phyloP scores from a whole-genome alignment of 108 stramenopile genomes.

The Seminavis robusta region DNA sequence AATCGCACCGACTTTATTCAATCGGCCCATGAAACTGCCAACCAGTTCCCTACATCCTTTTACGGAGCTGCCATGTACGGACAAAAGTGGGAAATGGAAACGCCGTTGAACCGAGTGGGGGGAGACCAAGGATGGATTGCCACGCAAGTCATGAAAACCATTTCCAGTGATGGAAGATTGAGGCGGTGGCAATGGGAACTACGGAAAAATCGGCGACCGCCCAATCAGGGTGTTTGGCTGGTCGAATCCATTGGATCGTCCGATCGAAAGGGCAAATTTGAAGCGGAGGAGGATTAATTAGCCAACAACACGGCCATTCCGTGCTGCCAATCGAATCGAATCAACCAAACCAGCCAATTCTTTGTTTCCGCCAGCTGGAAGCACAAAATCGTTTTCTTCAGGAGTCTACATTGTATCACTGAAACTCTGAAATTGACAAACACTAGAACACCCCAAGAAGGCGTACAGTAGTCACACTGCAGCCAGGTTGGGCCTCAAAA shows the following conservation, averaged over 20 bases:
- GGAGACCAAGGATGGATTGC: slow-evolving; percentile 45
- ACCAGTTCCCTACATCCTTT: slow-evolving; percentile 39
- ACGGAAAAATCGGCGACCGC: slow-evolving; percentile 33
- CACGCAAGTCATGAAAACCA: slow-evolving; percentile 47
- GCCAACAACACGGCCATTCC: no score
- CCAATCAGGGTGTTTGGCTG: slow-evolving; percentile 33
- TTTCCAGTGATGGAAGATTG: slow-evolving; percentile 33
- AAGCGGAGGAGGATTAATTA: no score
- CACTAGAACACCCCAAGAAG: no score
- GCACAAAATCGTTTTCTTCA: no score
- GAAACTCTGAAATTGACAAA: no score
- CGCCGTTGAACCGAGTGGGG: slow-evolving; percentile 29
- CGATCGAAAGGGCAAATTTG: slow-evolving; percentile 45
- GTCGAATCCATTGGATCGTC: slow-evolving; percentile 39
- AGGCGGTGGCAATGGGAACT: slow-evolving; percentile 48
- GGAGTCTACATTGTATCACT: no score
- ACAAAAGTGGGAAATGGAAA: slow-evolving; percentile 33
- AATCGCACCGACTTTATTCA: slow-evolving; percentile 46
- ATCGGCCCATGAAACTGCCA: slow-evolving; percentile 43
- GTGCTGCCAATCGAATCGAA: no score
- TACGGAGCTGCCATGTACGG: slow-evolving; percentile 51
- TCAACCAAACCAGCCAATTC: no score
- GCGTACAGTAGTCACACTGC: no score
- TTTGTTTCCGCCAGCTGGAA: no score
- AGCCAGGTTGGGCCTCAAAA: no score